Evolutionary conservation across 2,329 filamentous ascomycete genomes (phyloP).

Genomic region (Bipolaris zeicola): DNA sequence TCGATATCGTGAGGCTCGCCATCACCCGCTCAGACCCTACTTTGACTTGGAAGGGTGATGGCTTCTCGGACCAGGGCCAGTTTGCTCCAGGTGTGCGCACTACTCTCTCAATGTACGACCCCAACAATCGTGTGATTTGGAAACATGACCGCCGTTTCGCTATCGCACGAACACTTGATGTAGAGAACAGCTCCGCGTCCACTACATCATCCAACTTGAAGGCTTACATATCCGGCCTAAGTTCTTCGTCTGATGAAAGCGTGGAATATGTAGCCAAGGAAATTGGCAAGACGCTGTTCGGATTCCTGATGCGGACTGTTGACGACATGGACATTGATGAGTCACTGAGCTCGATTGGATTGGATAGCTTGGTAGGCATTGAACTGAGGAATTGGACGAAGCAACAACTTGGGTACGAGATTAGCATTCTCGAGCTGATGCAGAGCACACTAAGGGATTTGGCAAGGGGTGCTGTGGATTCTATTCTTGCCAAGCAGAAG

Average conservation of each 20-base stretch:
- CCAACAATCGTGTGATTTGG: neutral
- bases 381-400: slow-evolving; percentile 50
- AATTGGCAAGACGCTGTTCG: slow-evolving; percentile 23
- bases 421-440: slow-evolving; percentile 24
- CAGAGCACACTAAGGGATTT: no score
- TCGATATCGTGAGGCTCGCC: neutral
- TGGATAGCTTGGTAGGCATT: slow-evolving; percentile 27
- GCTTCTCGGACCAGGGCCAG: neutral
- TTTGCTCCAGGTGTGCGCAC: neutral
- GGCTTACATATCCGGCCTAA: no score
- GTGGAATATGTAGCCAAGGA: slow-evolving; percentile 20
- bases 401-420: slow-evolving; percentile 36
- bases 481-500: no score
- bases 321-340: slow-evolving; percentile 19
- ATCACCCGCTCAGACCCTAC: neutral
- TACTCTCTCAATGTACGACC: neutral
- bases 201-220: no score
- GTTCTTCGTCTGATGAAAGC: no score
- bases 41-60: neutral
- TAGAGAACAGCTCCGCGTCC: no score
- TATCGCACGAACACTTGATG: no score
- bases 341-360: slow-evolving; percentile 36
- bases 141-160: slow-evolving; percentile 1
- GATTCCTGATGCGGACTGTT: slow-evolving; percentile 16
- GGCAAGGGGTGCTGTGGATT: no score